These are phyloP conservation scores for Westerdykella sp. DNA, from an alignment of 2,329 filamentous ascomycete genomes.

Conservation along the genomic window DNA sequence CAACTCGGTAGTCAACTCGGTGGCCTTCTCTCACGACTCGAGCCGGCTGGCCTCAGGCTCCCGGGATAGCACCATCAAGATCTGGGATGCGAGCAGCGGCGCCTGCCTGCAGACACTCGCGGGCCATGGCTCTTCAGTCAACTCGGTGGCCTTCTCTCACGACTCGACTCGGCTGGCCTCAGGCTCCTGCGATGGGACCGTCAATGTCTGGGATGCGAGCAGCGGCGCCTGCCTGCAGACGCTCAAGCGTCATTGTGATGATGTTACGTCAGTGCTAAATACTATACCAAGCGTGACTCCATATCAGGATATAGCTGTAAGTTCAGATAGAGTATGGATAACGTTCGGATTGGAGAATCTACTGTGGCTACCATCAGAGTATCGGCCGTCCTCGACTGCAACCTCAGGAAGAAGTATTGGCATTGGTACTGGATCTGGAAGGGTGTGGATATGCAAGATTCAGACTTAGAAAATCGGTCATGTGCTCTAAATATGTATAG, in stretches of 20 bases:
- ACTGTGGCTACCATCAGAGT: constrained; percentile 18
- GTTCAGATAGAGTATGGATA: constrained; percentile 14
- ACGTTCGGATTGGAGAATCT: constrained; percentile 10
- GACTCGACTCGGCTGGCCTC: background rate
- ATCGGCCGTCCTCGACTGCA: constrained; percentile 12
- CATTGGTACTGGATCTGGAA: constrained; percentile 10
- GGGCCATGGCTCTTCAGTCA: background rate
- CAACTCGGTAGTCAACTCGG: too few species aligned
- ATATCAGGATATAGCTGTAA: constrained; percentile 9
- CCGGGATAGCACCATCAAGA: constrained; percentile 5
- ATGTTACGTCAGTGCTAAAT: constrained; percentile 2
- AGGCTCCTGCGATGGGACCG: constrained; percentile 3
- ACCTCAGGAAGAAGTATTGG: constrained; percentile 10
- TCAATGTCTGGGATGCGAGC: constrained; percentile 3
- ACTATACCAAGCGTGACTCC: constrained; percentile 1
- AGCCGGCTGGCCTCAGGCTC: background rate
- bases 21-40: too few species aligned
- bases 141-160: too few species aligned
- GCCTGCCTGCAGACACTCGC: constrained; percentile 15
- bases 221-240: constrained; percentile 4
- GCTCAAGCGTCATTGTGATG: constrained; percentile 15
- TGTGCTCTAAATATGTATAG: too few species aligned
- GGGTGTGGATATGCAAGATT: constrained; percentile 10
- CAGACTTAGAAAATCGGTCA: too few species aligned
- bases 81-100: constrained; percentile 1